These are phyloP conservation scores for Balamuthia mandrillaris DNA, from an alignment of 208 protist species.

Conservation along the genomic window DNA sequence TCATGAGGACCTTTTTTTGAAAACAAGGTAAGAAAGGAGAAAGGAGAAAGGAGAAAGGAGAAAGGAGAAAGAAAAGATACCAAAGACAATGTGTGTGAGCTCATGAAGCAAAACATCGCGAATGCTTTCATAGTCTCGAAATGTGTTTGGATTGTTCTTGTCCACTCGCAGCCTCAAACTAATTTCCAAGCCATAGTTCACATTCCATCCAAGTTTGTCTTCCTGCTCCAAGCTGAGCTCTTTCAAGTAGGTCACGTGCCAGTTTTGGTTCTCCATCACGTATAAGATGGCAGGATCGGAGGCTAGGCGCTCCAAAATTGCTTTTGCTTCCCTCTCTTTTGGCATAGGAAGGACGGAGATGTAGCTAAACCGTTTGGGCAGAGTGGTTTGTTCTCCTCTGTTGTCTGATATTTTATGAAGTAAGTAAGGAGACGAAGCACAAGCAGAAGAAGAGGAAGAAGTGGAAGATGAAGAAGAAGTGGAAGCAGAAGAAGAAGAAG, in stretches of 20 bases:
- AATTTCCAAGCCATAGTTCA: not conserved
- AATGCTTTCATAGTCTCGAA: not conserved
- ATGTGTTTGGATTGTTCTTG: not conserved
- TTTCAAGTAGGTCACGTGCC: not conserved
- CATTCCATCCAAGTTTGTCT: slow-evolving; percentile 10
- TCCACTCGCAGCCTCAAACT: not conserved
- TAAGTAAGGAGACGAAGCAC: no score
- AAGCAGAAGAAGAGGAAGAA: no score
- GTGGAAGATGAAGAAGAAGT: no score
- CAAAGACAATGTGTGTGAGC: not conserved
- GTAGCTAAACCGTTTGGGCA: not conserved
- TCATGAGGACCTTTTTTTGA: not conserved
- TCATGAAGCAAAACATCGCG: not conserved
- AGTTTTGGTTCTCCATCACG: not conserved
- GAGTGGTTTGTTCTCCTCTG: not conserved
- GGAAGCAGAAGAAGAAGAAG: no score
- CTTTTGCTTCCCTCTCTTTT: not conserved
- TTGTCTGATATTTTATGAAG: not conserved
- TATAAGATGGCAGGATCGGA: not conserved
- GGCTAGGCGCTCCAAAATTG: not conserved
- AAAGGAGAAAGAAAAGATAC: not conserved
- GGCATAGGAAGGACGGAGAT: not conserved
- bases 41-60: no score
- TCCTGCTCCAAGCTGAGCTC: not conserved
- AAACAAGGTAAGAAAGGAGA: no score